phyloP scores from a whole-genome alignment of 2,329 filamentous ascomycete species.

The Colletotrichum incanum region DNA sequence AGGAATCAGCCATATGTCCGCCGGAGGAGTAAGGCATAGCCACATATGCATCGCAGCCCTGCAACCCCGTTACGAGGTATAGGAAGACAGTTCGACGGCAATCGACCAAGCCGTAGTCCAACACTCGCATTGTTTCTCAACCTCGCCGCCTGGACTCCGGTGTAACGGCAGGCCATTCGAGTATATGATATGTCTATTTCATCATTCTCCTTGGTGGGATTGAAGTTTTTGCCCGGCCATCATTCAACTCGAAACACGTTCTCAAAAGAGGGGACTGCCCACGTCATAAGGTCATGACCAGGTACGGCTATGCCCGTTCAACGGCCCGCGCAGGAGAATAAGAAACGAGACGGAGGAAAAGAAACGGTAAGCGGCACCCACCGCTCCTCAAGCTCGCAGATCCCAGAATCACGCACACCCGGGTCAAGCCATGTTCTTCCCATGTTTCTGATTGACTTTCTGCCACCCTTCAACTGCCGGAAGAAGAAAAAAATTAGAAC shows the following conservation, averaged over 20 bases:
- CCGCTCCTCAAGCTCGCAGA: not conserved
- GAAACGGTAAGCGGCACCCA: not conserved
- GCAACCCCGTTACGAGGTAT: not conserved
- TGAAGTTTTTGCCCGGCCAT: not conserved
- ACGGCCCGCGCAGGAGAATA: conserved; percentile 33
- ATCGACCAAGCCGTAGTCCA: not conserved
- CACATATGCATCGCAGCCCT: not conserved
- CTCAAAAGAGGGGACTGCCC: not conserved
- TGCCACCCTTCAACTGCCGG: conserved; percentile 19
- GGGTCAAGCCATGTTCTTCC: conserved; percentile 6
- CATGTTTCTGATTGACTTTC: conserved; percentile 12
- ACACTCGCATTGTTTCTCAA: not conserved
- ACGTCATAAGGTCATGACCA: not conserved
- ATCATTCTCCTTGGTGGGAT: not conserved
- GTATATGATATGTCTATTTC: conserved; percentile 2
- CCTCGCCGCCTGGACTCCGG: too few relatives aligned
- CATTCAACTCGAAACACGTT: conserved; percentile 17
- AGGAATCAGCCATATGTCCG: not conserved
- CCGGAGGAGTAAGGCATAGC: not conserved
- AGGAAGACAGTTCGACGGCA: not conserved
- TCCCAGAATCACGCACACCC: not conserved
- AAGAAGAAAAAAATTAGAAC: not conserved
- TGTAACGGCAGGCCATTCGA: not conserved
- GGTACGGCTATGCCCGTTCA: conserved; percentile 23
- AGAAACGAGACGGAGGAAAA: conserved; percentile 9